Percentiles rank a stretch among this genome's conserved stretches.
Conservation (phyloP, 192 early-diverging fungal genomes). For the Backusella circina region DNA sequence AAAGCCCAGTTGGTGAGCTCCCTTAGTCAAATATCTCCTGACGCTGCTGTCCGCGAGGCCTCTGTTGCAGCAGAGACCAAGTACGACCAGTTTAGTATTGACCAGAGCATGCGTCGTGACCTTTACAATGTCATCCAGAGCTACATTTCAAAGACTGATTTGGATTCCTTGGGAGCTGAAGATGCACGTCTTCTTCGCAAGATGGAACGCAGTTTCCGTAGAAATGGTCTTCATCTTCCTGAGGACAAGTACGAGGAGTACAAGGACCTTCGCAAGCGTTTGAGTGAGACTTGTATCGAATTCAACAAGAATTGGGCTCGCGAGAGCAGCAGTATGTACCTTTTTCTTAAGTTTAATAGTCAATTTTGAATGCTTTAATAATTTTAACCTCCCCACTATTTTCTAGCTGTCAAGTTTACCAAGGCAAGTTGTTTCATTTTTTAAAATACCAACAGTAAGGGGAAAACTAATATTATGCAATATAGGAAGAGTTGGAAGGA, state of each 20-base stretch:
- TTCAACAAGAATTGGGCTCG: constrained; percentile 73
- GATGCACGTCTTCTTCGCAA: constrained; percentile 69
- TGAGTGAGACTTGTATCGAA: constrained; percentile 65
- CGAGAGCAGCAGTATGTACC: constrained; percentile 50
- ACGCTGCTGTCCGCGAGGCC: constrained; percentile 64
- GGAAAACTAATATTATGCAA: not conserved
- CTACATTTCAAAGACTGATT: constrained; percentile 43
- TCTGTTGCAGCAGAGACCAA: constrained; percentile 58
- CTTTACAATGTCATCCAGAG: constrained; percentile 56
- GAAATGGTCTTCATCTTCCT: constrained; percentile 69
- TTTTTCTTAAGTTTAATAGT: constrained; percentile 31
- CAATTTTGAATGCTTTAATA: constrained; percentile 18
- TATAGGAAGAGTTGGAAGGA: constrained; percentile 62
- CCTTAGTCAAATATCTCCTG: constrained; percentile 34
- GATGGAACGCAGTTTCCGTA: constrained; percentile 59
- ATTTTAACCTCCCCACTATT: not conserved
- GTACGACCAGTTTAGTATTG: constrained; percentile 63
- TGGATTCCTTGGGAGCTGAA: constrained; percentile 52
- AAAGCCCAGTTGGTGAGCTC: constrained; percentile 7
- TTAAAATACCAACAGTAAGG: not conserved
- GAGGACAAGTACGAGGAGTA: constrained; percentile 58
- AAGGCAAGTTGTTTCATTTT: constrained; percentile 18
- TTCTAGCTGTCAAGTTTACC: constrained; percentile 46
- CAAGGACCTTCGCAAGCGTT: constrained; percentile 59
- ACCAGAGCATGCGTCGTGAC: constrained; percentile 61